Evolutionary conservation across 2,329 filamentous ascomycete species (phyloP), one percentile per base, ranked within the genome.

Genomic region (Apiospora aurea): DNA sequence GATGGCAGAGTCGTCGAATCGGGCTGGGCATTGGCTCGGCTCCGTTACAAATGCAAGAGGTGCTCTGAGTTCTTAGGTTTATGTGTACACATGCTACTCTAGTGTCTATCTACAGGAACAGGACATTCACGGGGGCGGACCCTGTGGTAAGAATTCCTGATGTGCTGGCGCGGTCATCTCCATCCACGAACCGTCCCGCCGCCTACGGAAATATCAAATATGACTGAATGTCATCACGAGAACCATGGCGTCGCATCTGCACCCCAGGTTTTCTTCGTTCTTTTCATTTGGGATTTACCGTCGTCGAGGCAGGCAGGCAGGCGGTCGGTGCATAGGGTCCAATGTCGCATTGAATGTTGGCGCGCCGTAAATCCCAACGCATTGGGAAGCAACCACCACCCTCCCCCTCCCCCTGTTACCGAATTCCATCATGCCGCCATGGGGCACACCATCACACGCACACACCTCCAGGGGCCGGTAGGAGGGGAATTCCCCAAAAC

Each of bases 401-500:
- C 53, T 61, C 53, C 46, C 16, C 4, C 2, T 21, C 16, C 46
- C 53, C 53, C 53, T 61, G 53, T 61, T 61, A 38, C 53, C 53
- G 53, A 34, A 34, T 61, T 61, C 13, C 53, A 61, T 61, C 53
- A 61, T 61, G 53, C 53, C 53, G 53, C 29, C 53, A 61, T 29
- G 7, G 26, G 34, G 43, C 66, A 47, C 43, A 68, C 66, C 16
- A 29, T 44, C 66, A 29, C 66, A 24, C 29, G 66, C 26, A 13
- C 64, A 8, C 66, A 34, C n/a, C 64, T 18, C 11, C 53, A 61
- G 51, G 51, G 14, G 26, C 26, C 51, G 29, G 21, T 14, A 41
- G 8, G 34, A 24, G 57, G 57, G 57, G 57, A 13, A 13, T 41
- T 41, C 34, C 57, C 57, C 29, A 61, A 61, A 38, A 21, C 29